Conservation (phyloP, 352 stramenopile species). For the Globisporangium cylindrosporum region DNA sequence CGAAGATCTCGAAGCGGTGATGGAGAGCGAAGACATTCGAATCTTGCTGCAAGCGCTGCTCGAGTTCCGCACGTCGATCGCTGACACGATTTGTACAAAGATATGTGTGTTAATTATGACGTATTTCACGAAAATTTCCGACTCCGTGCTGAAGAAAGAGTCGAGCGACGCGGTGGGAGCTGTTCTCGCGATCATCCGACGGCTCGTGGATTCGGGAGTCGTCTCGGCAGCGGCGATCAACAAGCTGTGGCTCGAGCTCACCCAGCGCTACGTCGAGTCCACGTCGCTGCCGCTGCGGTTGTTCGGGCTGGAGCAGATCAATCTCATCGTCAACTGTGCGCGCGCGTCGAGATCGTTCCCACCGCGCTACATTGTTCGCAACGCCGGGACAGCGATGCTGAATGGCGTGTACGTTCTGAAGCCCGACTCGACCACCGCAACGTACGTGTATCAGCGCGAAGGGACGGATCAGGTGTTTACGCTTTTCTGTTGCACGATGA, state of each 20-base stretch:
- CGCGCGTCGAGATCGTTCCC: slow-evolving; percentile 83
- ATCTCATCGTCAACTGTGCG: slow-evolving; percentile 89
- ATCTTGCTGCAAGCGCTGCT: slow-evolving; percentile 79
- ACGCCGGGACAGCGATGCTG: slow-evolving; percentile 88
- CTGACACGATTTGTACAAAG: slow-evolving; percentile 55
- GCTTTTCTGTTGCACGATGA: slow-evolving; percentile 97
- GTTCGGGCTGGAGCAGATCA: slow-evolving; percentile 94
- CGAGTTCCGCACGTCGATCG: slow-evolving; percentile 65
- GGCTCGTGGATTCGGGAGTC: slow-evolving; percentile 66
- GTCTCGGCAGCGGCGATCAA: slow-evolving; percentile 59
- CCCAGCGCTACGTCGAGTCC: slow-evolving; percentile 86
- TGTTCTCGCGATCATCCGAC: slow-evolving; percentile 78
- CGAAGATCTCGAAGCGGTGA: slow-evolving; percentile 44
- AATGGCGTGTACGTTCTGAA: slow-evolving; percentile 94
- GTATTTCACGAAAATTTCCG: slow-evolving; percentile 76
- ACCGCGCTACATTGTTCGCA: slow-evolving; percentile 81
- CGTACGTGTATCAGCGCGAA: slow-evolving; percentile 71
- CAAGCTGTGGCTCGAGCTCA: slow-evolving; percentile 79
- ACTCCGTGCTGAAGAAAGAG: slow-evolving; percentile 84
- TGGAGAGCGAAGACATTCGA: slow-evolving; percentile 80
- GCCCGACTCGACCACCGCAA: slow-evolving; percentile 52
- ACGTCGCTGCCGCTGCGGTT: slow-evolving; percentile 91
- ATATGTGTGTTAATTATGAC: slow-evolving; percentile 81
- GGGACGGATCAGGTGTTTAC: slow-evolving; percentile 87
- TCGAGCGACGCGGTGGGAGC: slow-evolving; percentile 74